Evolutionary conservation across 2,329 filamentous ascomycete genomes (phyloP).

Genomic region (Sporothrix pallida): DNA sequence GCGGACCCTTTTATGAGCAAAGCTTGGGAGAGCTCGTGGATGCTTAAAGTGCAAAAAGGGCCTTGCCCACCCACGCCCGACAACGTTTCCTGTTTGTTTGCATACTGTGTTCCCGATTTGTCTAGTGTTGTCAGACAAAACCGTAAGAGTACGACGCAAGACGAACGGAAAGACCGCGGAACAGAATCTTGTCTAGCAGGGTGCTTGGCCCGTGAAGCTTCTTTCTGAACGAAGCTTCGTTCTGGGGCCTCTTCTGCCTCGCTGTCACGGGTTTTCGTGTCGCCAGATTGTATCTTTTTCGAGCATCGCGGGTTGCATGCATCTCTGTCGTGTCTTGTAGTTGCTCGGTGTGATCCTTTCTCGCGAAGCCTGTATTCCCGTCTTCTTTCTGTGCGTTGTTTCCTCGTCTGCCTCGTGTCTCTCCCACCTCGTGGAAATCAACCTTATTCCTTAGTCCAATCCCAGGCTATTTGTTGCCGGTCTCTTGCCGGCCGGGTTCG

Average conservation of each 20-base stretch:
- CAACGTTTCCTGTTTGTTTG: conserved; percentile 2
- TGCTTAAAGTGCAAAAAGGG: neutral
- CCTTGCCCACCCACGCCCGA: neutral
- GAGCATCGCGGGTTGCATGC: neutral
- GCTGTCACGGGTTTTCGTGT: conserved; percentile 13
- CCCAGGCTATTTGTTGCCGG: neutral
- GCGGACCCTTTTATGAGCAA: neutral
- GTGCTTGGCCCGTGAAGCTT: neutral
- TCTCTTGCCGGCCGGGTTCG: neutral
- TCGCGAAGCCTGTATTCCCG: neutral
- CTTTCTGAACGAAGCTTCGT: neutral
- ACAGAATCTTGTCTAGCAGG: neutral
- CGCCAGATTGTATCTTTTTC: neutral
- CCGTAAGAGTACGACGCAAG: too few relatives aligned
- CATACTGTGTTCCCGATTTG: conserved; percentile 1
- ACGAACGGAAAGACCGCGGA: neutral
- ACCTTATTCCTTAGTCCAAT: conserved; percentile 12
- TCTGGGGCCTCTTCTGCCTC: neutral
- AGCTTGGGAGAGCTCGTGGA: neutral
- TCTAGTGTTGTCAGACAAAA: conserved; percentile 1
- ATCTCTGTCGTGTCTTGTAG: neutral
- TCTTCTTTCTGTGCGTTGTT: neutral
- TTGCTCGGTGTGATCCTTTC: neutral
- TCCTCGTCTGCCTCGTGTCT: neutral
- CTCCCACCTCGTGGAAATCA: neutral